Evolutionary conservation across 2,329 filamentous ascomycete species (phyloP).

Genomic region (Gremmenia infestans): DNA sequence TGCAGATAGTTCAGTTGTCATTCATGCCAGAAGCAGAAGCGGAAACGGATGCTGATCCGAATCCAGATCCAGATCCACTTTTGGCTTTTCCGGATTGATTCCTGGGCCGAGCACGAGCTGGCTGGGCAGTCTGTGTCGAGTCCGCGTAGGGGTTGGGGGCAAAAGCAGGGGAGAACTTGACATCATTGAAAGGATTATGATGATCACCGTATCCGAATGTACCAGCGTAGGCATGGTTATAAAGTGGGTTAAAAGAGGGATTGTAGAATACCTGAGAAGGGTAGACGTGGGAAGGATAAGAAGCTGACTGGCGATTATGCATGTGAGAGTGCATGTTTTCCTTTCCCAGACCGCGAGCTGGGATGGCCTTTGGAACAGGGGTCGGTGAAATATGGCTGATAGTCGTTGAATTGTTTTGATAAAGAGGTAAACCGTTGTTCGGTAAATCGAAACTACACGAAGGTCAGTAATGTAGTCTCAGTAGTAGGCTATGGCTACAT

Average conservation of each 20-base stretch:
- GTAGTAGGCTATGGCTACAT: slow-evolving; percentile 3
- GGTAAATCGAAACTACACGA: slow-evolving; percentile 23
- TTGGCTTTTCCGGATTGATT: slow-evolving; percentile 1
- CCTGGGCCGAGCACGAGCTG: slow-evolving; percentile 7
- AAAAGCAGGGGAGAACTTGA: slow-evolving; percentile 6
- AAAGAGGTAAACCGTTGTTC: slow-evolving; percentile 19
- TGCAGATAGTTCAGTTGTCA: slow-evolving; percentile 9
- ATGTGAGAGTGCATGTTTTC: slow-evolving; percentile 21
- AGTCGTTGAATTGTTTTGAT: slow-evolving; percentile 8
- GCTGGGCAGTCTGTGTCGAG: slow-evolving; percentile 14
- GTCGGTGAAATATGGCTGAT: slow-evolving; percentile 22
- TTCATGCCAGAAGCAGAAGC: slow-evolving; percentile 6
- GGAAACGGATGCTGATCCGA: not conserved
- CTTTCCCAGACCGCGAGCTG: slow-evolving; percentile 20
- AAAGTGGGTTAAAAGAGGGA: slow-evolving; percentile 27
- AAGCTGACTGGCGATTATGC: slow-evolving; percentile 15
- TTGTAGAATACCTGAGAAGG: slow-evolving; percentile 27
- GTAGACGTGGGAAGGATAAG: slow-evolving; percentile 21
- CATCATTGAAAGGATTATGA: slow-evolving; percentile 9
- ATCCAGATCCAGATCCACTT: not conserved
- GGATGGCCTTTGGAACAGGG: slow-evolving; percentile 18
- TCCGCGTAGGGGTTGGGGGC: slow-evolving; percentile 13
- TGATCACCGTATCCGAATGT: slow-evolving; percentile 16
- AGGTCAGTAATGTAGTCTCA: not conserved
- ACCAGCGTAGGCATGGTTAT: slow-evolving; percentile 19